These are phyloP conservation scores for Gyrodon lividus DNA, from an alignment of 768 basidiomycete species.

Conservation along the genomic window DNA sequence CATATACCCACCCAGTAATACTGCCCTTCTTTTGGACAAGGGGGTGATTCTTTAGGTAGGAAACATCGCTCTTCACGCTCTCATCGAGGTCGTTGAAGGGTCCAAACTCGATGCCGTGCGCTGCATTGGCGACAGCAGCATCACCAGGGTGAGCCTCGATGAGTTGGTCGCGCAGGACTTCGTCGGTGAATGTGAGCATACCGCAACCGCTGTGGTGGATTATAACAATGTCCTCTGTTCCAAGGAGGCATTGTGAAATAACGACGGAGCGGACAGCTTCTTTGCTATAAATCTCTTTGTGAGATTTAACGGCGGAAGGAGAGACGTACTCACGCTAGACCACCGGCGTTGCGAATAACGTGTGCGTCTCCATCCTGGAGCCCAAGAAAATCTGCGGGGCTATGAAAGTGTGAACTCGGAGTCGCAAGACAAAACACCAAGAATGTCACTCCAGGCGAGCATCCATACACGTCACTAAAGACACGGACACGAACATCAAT, in stretches of 20 bases:
- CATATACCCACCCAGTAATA: constrained; percentile 68
- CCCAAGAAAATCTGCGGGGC: constrained; percentile 58
- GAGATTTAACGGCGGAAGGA: neutral
- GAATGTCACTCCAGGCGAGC: constrained; percentile 58
- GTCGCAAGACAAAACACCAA: neutral
- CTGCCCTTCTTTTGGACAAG: constrained; percentile 52
- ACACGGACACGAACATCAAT: neutral
- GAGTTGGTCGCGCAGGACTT: constrained; percentile 48
- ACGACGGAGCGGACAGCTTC: constrained; percentile 67
- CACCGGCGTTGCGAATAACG: constrained; percentile 74
- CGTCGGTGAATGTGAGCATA: constrained; percentile 62
- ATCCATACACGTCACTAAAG: constrained; percentile 69
- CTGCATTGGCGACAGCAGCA: constrained; percentile 36
- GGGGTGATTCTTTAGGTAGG: constrained; percentile 54
- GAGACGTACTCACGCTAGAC: constrained; percentile 47
- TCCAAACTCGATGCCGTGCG: constrained; percentile 57
- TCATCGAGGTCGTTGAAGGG: constrained; percentile 41
- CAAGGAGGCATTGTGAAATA: constrained; percentile 71
- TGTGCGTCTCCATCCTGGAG: constrained; percentile 68
- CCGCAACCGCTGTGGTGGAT: constrained; percentile 75
- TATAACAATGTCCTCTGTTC: constrained; percentile 65
- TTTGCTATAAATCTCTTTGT: constrained; percentile 35
- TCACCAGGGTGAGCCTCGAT: constrained; percentile 42
- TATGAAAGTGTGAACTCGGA: constrained; percentile 22
- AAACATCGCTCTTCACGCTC: constrained; percentile 57